Conservation (phyloP, 768 basidiomycete genomes). For the Botryobasidium botryosum region DNA sequence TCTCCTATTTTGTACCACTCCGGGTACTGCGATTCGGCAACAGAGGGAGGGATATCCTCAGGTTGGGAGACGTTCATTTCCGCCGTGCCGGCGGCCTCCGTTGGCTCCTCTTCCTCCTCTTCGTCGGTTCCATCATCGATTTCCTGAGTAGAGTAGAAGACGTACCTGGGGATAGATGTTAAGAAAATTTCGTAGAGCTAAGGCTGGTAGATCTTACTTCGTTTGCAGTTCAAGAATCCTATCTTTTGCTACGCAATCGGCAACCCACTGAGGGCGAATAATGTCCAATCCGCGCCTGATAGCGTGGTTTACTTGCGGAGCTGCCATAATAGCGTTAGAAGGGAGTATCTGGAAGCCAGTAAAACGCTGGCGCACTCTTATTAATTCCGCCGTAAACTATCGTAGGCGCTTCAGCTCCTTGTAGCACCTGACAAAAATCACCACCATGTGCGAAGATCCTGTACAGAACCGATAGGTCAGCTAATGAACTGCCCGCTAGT, state of each 20-base stretch:
- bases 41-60: neutral
- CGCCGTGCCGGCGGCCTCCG: too few species aligned
- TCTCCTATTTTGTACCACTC: neutral
- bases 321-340: too few species aligned
- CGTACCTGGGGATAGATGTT: neutral
- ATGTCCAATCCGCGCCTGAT: slow-evolving; percentile 56
- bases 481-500: too few species aligned
- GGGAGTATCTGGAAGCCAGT: slow-evolving; percentile 39
- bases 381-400: slow-evolving; percentile 54
- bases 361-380: slow-evolving; percentile 38
- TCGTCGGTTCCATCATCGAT: slow-evolving; percentile 10
- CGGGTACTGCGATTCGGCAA: neutral
- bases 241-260: slow-evolving; percentile 50
- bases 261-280: slow-evolving; percentile 66
- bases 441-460: slow-evolving; percentile 65
- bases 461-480: neutral
- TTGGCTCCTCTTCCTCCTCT: too few species aligned
- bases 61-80: neutral
- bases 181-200: neutral
- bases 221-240: slow-evolving; percentile 43
- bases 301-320: slow-evolving; percentile 50
- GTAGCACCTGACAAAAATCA: slow-evolving; percentile 38
- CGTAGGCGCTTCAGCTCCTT: slow-evolving; percentile 15
- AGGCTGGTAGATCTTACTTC: slow-evolving; percentile 33
- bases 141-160: neutral